These are phyloP conservation scores for Cryptococcus sp. DNA, from an alignment of 1,284 basidiomycete species.

Conservation along the genomic window DNA sequence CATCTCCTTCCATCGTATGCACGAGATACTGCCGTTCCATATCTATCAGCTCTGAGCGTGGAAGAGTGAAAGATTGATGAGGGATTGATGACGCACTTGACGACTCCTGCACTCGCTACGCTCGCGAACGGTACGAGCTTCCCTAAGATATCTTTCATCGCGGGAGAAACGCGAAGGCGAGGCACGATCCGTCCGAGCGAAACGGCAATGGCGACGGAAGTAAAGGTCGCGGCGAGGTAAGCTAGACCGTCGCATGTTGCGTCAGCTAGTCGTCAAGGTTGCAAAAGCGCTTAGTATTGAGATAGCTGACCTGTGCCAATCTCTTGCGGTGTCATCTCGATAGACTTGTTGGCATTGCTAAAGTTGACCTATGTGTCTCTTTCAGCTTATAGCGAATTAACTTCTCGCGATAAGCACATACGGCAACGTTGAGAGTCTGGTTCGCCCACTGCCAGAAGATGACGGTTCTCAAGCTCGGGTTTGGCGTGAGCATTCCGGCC, in stretches of 20 bases:
- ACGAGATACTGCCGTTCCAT: constrained; percentile 49
- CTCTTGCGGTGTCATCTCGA: constrained; percentile 55
- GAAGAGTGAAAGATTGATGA: neutral
- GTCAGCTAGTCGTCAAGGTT: neutral
- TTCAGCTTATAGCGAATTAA: constrained; percentile 4
- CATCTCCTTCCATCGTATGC: constrained; percentile 62
- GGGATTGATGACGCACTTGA: constrained; percentile 46
- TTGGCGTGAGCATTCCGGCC: constrained; percentile 57
- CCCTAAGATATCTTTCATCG: constrained; percentile 48
- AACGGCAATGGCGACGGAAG: constrained; percentile 58
- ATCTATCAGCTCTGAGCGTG: neutral
- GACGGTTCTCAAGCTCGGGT: constrained; percentile 49
- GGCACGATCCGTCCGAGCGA: constrained; percentile 56
- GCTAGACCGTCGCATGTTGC: constrained; percentile 35
- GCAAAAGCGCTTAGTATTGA: neutral
- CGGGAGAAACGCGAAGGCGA: constrained; percentile 40
- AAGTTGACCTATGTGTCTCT: constrained; percentile 42
- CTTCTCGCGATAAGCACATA: constrained; percentile 10
- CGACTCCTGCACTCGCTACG: constrained; percentile 57
- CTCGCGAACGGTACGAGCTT: constrained; percentile 58
- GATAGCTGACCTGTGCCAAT: constrained; percentile 44
- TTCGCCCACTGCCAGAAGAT: constrained; percentile 62
- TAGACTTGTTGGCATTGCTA: constrained; percentile 57
- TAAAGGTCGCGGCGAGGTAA: constrained; percentile 57
- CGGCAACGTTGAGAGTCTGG: constrained; percentile 56